A percentile compares a stretch with the other conserved stretches of the same genome.
Evolutionary conservation across 805 yeast species (phyloP).

Genomic region (Saccharomycopsis fermentans): DNA sequence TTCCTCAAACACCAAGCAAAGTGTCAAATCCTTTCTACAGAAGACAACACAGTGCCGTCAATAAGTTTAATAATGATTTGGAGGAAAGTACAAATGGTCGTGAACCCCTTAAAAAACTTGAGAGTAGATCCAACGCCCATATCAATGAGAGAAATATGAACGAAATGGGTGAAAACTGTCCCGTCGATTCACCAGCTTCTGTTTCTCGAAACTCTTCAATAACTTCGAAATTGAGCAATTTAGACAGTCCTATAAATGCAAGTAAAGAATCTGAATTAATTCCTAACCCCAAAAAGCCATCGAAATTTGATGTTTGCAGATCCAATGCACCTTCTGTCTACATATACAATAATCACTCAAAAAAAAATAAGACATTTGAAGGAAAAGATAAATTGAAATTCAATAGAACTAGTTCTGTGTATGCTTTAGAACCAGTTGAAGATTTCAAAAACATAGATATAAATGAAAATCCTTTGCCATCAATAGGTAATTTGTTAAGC

Average conservation of each 20-base stretch:
- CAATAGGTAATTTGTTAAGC: slow-evolving; percentile 13
- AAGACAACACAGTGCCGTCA: neutral
- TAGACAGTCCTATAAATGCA: slow-evolving; percentile 2
- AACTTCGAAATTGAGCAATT: slow-evolving; percentile 4
- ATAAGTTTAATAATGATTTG: neutral
- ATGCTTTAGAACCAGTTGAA: slow-evolving; percentile 11
- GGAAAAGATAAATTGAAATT: slow-evolving; percentile 5
- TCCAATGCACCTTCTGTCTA: slow-evolving; percentile 1
- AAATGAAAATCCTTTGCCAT: slow-evolving; percentile 13
- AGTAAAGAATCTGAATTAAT: neutral
- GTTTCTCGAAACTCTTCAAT: slow-evolving; percentile 3
- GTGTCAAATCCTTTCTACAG: neutral
- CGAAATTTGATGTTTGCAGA: neutral
- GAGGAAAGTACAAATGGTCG: neutral
- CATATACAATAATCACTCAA: neutral
- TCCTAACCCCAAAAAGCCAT: neutral
- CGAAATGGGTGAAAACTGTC: neutral
- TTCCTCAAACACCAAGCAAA: neutral
- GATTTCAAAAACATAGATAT: slow-evolving; percentile 16
- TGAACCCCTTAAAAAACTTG: neutral
- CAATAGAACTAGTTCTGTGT: slow-evolving; percentile 15
- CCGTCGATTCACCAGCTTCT: neutral
- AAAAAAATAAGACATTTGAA: neutral
- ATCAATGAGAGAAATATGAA: neutral
- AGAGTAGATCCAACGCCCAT: neutral